Evolutionary conservation across 2,329 filamentous ascomycete species (phyloP).

Genomic region (Fusarium xylarioides): DNA sequence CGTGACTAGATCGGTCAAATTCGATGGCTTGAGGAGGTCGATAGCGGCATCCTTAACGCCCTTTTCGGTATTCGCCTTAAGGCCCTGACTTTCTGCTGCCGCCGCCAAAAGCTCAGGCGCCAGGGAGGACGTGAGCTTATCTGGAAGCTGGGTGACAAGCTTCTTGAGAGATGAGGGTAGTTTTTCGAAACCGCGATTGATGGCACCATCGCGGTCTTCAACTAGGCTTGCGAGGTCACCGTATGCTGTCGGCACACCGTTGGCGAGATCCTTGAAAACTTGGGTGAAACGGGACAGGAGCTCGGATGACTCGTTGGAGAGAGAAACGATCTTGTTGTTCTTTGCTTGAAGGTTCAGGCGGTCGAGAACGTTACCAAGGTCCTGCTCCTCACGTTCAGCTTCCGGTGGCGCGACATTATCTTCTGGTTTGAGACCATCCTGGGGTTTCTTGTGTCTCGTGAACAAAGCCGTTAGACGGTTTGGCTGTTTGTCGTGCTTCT

Average conservation of each 20-base stretch:
- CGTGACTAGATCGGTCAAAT: slow-evolving; percentile 79
- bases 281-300: slow-evolving; percentile 86
- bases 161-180: slow-evolving; percentile 85
- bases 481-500: slow-evolving; percentile 46
- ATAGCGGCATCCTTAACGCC: slow-evolving; percentile 70
- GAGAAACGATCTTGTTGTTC: slow-evolving; percentile 85
- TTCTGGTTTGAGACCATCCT: slow-evolving; percentile 47
- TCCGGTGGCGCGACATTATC: slow-evolving; percentile 54
- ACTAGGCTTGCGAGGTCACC: slow-evolving; percentile 77
- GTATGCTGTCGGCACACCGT: slow-evolving; percentile 93
- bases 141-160: slow-evolving; percentile 83
- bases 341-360: slow-evolving; percentile 83
- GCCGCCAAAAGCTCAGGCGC: slow-evolving; percentile 85
- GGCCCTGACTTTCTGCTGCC: slow-evolving; percentile 77
- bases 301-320: slow-evolving; percentile 85
- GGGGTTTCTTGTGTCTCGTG: slow-evolving; percentile 52
- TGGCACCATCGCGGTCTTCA: slow-evolving; percentile 68
- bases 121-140: slow-evolving; percentile 78
- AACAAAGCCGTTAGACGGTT: slow-evolving; percentile 50
- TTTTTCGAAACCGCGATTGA: slow-evolving; percentile 68
- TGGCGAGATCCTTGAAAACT: slow-evolving; percentile 90
- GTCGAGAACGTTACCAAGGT: slow-evolving; percentile 82
- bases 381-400: slow-evolving; percentile 67
- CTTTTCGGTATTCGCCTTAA: slow-evolving; percentile 63
- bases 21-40: slow-evolving; percentile 75